phyloP scores from a whole-genome alignment of 1,284 basidiomycete species.

The Trichosporon coremiiforme region DNA sequence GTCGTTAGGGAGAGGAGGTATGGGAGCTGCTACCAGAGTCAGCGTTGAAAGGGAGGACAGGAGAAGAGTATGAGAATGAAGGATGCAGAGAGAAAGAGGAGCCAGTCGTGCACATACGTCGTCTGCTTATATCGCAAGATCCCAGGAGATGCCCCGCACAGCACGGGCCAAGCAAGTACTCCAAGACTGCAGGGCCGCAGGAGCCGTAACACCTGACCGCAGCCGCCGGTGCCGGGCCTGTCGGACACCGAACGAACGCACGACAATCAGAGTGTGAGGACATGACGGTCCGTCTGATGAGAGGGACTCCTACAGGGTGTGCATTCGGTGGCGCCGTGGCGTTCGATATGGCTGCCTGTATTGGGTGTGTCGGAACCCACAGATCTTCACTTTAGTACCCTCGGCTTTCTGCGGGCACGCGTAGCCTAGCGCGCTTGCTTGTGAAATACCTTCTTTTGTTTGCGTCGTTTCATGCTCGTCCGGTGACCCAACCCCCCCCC shows the following conservation, averaged over 20 bases:
- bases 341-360: conserved; percentile 1
- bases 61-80: not conserved
- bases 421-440: no score
- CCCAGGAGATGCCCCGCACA: not conserved
- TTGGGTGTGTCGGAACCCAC: not conserved
- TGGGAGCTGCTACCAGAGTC: conserved; percentile 15
- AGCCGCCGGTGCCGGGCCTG: not conserved
- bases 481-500: not conserved
- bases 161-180: not conserved
- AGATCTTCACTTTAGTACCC: not conserved
- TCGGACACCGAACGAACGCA: not conserved
- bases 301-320: not conserved
- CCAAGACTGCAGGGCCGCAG: no score
- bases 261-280: not conserved
- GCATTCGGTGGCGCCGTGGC: conserved; percentile 9
- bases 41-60: conserved; percentile 7
- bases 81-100: not conserved
- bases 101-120: not conserved
- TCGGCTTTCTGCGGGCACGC: not conserved
- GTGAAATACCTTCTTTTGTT: not conserved
- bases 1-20: not conserved
- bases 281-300: not conserved
- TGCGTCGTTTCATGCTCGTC: not conserved
- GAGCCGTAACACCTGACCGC: not conserved
- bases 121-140: not conserved